phyloP scores from a whole-genome alignment of 2,329 filamentous ascomycete genomes.

The Clonostachys rosea region DNA sequence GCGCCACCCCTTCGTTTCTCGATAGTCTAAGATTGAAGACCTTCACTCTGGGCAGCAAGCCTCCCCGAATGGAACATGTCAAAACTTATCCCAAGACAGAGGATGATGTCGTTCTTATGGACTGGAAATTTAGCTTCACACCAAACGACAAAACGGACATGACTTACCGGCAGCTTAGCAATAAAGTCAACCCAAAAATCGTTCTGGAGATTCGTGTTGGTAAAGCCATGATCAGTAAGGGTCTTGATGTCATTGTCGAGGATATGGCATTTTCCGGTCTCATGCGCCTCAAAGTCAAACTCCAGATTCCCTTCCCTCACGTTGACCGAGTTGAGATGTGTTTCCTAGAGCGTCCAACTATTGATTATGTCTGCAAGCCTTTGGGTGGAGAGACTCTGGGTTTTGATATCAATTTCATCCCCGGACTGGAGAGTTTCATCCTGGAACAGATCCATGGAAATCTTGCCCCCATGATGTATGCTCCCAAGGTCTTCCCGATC shows the following conservation, averaged over 20 bases:
- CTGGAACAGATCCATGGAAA: slow-evolving; percentile 94
- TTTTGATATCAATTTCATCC: slow-evolving; percentile 99
- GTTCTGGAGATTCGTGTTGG: slow-evolving; percentile 92
- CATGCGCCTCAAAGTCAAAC: slow-evolving; percentile 96
- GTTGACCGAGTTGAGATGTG: slow-evolving; percentile 93
- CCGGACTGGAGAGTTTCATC: slow-evolving; percentile 89
- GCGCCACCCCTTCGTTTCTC: slow-evolving; percentile 84
- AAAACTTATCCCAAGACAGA: slow-evolving; percentile 96
- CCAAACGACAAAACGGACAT: slow-evolving; percentile 91
- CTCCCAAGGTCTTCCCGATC: slow-evolving; percentile 94
- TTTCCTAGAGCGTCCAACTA: slow-evolving; percentile 82
- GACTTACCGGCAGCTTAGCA: slow-evolving; percentile 83
- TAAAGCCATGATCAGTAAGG: slow-evolving; percentile 96
- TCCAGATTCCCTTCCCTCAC: slow-evolving; percentile 93
- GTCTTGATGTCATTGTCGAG: slow-evolving; percentile 94
- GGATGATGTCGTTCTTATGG: slow-evolving; percentile 95
- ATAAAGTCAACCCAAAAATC: slow-evolving; percentile 95
- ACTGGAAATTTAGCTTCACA: slow-evolving; percentile 99
- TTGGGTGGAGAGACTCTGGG: slow-evolving; percentile 92
- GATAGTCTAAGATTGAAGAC: slow-evolving; percentile 92
- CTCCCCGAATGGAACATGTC: slow-evolving; percentile 93
- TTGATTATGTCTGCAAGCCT: slow-evolving; percentile 98
- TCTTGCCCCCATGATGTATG: slow-evolving; percentile 95
- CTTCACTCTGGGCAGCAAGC: slow-evolving; percentile 91
- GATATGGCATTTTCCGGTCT: slow-evolving; percentile 94